A percentile compares a stretch with the other conserved stretches of the same genome.
Conservation (phyloP, 2,329 filamentous ascomycete genomes). For the Leptographium radiaticola region DNA sequence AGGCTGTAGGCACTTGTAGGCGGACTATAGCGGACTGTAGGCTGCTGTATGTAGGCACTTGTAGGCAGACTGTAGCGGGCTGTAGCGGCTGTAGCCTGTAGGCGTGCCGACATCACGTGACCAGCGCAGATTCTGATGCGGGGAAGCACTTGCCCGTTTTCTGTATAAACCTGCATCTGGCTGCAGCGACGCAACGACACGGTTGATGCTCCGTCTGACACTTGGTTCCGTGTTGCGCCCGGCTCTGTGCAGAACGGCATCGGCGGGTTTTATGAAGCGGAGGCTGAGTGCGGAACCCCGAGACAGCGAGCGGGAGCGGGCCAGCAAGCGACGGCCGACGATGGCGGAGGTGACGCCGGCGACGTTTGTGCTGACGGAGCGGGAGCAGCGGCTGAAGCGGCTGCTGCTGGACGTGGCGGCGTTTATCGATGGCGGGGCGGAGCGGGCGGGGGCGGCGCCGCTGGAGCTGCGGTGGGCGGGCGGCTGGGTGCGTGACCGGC, state of each 20-base stretch:
- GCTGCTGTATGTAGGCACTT: not conserved
- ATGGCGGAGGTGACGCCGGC: constrained; percentile 1
- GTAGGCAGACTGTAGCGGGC: no score
- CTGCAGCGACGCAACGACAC: not conserved
- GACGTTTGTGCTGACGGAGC: constrained; percentile 43
- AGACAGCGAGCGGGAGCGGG: not conserved
- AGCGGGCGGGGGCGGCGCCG: constrained; percentile 25
- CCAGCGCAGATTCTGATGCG: not conserved
- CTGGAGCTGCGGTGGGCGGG: constrained; percentile 65
- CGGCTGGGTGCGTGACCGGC: constrained; percentile 78
- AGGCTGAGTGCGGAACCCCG: not conserved
- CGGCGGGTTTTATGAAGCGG: constrained; percentile 10
- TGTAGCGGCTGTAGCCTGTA: no score
- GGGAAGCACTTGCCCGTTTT: not conserved
- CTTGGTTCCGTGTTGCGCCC: not conserved
- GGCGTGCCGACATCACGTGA: not conserved
- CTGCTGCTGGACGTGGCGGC: constrained; percentile 72
- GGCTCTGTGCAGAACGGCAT: not conserved
- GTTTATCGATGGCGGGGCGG: constrained; percentile 40
- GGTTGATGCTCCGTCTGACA: not conserved
- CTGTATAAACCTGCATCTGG: no score
- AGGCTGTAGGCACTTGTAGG: not conserved
- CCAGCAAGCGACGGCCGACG: not conserved
- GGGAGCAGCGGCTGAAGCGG: constrained; percentile 59
- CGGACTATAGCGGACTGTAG: no score